These are phyloP conservation scores for Penicillium fimorum DNA, from an alignment of 495 filamentous ascomycete species.

Conservation along the genomic window DNA sequence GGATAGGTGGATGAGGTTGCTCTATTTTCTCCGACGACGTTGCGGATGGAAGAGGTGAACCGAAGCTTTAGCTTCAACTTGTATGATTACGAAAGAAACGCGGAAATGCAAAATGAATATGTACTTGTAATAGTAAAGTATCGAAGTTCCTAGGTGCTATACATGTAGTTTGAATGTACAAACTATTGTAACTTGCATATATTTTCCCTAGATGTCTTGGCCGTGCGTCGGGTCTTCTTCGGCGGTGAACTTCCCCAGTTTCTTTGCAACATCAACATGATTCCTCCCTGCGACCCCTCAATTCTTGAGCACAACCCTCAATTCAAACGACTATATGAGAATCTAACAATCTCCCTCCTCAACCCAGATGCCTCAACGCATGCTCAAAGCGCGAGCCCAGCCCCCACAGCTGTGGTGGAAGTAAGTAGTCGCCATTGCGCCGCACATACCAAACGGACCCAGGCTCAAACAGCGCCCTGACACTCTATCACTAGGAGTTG, in stretches of 20 bases:
- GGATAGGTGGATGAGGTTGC: constrained; percentile 6
- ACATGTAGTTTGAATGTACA: neutral
- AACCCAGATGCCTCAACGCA: constrained; percentile 63
- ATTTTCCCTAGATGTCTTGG: neutral
- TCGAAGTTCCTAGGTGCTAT: neutral
- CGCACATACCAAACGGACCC: neutral
- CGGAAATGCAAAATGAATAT: constrained; percentile 35
- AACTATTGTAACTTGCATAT: neutral
- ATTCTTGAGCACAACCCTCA: constrained; percentile 62
- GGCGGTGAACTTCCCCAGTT: constrained; percentile 26
- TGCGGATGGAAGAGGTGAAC: constrained; percentile 19
- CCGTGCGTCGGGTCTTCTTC: neutral
- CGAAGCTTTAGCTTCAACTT: constrained; percentile 29
- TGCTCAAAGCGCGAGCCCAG: constrained; percentile 50
- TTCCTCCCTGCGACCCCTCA: constrained; percentile 61
- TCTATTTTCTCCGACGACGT: constrained; percentile 11
- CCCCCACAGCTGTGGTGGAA: constrained; percentile 50
- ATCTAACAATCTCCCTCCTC: constrained; percentile 56
- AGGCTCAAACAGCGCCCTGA: neutral
- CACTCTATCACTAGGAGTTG: constrained; percentile 31
- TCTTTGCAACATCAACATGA: constrained; percentile 46
- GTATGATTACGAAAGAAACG: constrained; percentile 51
- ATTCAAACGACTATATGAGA: constrained; percentile 62
- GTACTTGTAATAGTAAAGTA: constrained; percentile 12
- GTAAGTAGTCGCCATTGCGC: constrained; percentile 34